These are phyloP conservation scores for Blastobotrys raffinosifermentans DNA, from an alignment of 1,139 yeast species.

Conservation along the genomic window DNA sequence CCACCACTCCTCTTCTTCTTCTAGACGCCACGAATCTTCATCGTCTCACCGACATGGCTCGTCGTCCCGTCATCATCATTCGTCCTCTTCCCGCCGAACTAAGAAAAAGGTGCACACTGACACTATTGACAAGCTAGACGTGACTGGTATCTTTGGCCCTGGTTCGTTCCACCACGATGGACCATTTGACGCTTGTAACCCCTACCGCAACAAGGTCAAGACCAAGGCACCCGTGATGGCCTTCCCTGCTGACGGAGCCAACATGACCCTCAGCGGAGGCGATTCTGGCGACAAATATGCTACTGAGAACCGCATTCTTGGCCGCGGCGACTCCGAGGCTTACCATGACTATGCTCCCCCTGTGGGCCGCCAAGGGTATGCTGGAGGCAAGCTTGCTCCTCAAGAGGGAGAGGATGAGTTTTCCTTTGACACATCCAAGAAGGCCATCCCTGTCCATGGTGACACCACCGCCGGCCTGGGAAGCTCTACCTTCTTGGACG, in stretches of 20 bases:
- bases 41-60: slow-evolving; percentile 8
- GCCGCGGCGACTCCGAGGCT: slow-evolving; percentile 30
- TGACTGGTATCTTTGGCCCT: slow-evolving; percentile 90
- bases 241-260: slow-evolving; percentile 93
- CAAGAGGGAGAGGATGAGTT: slow-evolving; percentile 9
- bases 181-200: slow-evolving; percentile 97
- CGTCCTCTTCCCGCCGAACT: slow-evolving; percentile 15
- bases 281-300: slow-evolving; percentile 34
- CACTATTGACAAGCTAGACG: slow-evolving; percentile 90
- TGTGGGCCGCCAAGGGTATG: slow-evolving; percentile 4
- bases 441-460: slow-evolving; percentile 77
- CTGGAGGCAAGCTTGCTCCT: slow-evolving; percentile 3
- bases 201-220: slow-evolving; percentile 80
- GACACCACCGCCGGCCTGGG: slow-evolving; percentile 83
- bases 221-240: slow-evolving; percentile 87
- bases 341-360: slow-evolving; percentile 21
- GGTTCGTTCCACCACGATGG: slow-evolving; percentile 97
- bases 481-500: slow-evolving; percentile 84
- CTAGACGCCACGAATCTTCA: slow-evolving; percentile 8
- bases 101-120: slow-evolving; percentile 49
- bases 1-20: slow-evolving; percentile 15
- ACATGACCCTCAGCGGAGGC: slow-evolving; percentile 72
- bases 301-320: slow-evolving; percentile 33
- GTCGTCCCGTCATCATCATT: slow-evolving; percentile 5
- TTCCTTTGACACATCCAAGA: slow-evolving; percentile 59